Percentiles rank a stretch among this genome's conserved stretches.
These are phyloP conservation scores for Puya raimondii DNA, from an alignment of 176 grass and related monocot genomes.

Conservation along the genomic window DNA sequence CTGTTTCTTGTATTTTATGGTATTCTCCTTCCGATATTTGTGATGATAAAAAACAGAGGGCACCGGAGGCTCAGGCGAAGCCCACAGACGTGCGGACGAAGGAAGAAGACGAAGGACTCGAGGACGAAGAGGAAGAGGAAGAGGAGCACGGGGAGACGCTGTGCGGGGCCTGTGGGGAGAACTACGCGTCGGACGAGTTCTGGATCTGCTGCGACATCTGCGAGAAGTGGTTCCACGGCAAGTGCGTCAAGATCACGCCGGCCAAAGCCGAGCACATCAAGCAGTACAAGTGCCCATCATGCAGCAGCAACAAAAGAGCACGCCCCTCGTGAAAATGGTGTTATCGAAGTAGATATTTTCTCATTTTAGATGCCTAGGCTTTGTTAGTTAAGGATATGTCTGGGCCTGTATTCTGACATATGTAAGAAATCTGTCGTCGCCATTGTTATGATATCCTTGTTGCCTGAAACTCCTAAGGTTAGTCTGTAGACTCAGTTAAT, in stretches of 20 bases:
- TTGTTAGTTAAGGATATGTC: too few relatives aligned
- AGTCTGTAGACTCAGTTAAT: too few relatives aligned
- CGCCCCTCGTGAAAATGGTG: conserved; percentile 38
- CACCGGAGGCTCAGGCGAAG: conserved; percentile 32
- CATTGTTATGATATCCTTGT: too few relatives aligned
- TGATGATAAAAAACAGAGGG: conserved; percentile 30
- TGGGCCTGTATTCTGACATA: too few relatives aligned
- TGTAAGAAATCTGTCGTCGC: too few relatives aligned
- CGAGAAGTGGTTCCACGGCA: conserved; percentile 97
- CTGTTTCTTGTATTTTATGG: background rate
- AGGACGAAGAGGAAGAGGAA: conserved; percentile 41
- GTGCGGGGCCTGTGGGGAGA: conserved; percentile 79
- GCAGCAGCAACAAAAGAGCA: conserved; percentile 50
- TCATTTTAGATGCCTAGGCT: too few relatives aligned
- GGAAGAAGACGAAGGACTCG: conserved; percentile 27
- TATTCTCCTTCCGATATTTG: background rate
- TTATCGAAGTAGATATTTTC: too few relatives aligned
- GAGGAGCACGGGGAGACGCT: conserved; percentile 75
- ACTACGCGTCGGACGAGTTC: conserved; percentile 81
- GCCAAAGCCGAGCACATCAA: conserved; percentile 96
- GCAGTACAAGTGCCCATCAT: conserved; percentile 94
- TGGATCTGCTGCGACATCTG: conserved; percentile 99
- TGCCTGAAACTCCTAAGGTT: too few relatives aligned
- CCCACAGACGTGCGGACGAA: conserved; percentile 39
- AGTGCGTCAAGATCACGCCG: conserved; percentile 90